A percentile compares a stretch with the other conserved stretches of the same genome.
Evolutionary conservation across 768 basidiomycete species (phyloP).

Genomic region (Psilocybe subaeruginosa): DNA sequence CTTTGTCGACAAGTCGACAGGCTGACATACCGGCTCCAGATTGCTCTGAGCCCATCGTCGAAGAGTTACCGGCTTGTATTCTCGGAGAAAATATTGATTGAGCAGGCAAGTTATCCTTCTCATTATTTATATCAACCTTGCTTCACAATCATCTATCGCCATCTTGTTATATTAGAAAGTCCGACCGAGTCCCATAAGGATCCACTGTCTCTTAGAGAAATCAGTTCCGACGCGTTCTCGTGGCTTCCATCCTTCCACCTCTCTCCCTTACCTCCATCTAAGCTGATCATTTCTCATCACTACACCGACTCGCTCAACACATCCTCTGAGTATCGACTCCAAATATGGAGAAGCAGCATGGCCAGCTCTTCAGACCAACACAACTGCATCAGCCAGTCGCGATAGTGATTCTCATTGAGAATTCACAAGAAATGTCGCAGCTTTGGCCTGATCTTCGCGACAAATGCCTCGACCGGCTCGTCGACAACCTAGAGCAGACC

Average conservation of each 20-base stretch:
- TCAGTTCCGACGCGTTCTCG: constrained; percentile 16
- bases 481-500: constrained; percentile 40
- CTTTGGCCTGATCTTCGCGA: constrained; percentile 55
- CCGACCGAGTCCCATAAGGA: constrained; percentile 45
- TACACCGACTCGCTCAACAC: constrained; percentile 9
- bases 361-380: constrained; percentile 24
- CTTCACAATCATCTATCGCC: constrained; percentile 15
- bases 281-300: not conserved
- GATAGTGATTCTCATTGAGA: constrained; percentile 58
- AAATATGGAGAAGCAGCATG: constrained; percentile 21
- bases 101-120: constrained; percentile 11
- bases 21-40: constrained; percentile 7
- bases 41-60: not conserved
- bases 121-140: constrained; percentile 7
- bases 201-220: constrained; percentile 30
- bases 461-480: constrained; percentile 45
- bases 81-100: constrained; percentile 1
- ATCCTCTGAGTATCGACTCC: constrained; percentile 2
- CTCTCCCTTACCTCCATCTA: constrained; percentile 14
- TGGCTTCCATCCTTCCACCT: constrained; percentile 16
- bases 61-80: not conserved
- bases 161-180: constrained; percentile 35
- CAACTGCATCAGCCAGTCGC: constrained; percentile 35
- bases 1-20: not conserved
- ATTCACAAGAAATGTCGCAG: constrained; percentile 46